Conservation (phyloP, 306 rosid genomes). For the Potentilla sterilis region DNA sequence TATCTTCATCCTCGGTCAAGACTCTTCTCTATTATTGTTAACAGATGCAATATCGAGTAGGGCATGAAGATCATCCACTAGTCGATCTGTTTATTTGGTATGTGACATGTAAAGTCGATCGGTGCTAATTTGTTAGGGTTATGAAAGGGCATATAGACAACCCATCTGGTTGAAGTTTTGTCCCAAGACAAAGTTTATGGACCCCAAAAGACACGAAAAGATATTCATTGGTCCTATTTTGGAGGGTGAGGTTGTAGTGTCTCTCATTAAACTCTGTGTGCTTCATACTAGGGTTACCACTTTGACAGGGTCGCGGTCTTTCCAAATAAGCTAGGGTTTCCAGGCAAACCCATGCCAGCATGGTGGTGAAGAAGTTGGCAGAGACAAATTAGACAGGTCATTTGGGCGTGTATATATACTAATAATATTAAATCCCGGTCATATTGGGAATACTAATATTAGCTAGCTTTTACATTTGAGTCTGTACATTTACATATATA, state of each 20-base stretch:
- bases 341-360: constrained; percentile 26
- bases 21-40: not conserved
- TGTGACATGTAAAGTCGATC: constrained; percentile 15
- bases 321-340: not conserved
- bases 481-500: too few relatives aligned
- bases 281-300: not conserved
- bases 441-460: not conserved
- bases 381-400: constrained; percentile 6
- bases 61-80: not conserved
- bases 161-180: constrained; percentile 21
- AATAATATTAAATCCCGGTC: not conserved
- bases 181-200: constrained; percentile 13
- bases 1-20: not conserved
- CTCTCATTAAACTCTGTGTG: too few relatives aligned
- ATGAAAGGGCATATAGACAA: constrained; percentile 6
- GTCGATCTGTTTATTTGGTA: not conserved
- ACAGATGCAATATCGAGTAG: not conserved
- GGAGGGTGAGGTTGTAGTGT: not conserved
- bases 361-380: not conserved
- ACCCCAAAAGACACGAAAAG: not conserved
- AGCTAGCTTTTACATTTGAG: too few relatives aligned
- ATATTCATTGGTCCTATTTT: not conserved
- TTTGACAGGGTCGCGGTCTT: not conserved
- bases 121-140: not conserved
- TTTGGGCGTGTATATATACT: not conserved